Conservation (phyloP, 2,329 filamentous ascomycete species). For the Colletotrichum karsti region DNA sequence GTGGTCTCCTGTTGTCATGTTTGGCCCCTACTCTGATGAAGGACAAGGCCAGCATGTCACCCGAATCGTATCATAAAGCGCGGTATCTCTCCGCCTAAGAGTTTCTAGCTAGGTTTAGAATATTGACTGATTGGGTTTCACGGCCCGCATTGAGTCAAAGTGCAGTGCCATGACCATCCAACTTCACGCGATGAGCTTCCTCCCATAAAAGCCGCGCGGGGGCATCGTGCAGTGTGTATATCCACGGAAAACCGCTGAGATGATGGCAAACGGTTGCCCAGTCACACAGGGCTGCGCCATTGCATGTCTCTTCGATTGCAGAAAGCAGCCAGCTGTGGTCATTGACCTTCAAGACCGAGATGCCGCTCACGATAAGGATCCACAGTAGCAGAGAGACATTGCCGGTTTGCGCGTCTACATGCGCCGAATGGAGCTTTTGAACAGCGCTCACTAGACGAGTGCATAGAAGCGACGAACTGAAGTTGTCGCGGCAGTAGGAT, state of each 20-base stretch:
- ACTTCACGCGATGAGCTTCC: neutral
- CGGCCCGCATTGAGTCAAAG: too few species aligned
- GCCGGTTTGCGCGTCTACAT: neutral
- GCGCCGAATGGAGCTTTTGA: neutral
- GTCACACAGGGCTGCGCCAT: neutral
- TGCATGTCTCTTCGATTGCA: neutral
- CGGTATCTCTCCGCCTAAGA: too few species aligned
- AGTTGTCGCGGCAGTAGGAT: neutral
- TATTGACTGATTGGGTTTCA: too few species aligned
- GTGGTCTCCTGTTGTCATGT: too few species aligned
- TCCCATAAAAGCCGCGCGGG: neutral
- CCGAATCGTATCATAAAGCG: too few species aligned
- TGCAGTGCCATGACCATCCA: neutral
- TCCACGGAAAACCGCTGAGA: neutral
- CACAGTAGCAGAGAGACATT: neutral
- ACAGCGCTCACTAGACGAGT: neutral
- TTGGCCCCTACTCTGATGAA: too few species aligned
- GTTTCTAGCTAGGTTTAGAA: too few species aligned
- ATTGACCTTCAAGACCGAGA: neutral
- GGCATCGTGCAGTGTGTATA: neutral
- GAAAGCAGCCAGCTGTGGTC: neutral
- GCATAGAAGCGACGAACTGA: neutral
- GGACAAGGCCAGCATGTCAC: too few species aligned
- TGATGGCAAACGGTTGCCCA: neutral
- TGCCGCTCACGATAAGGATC: neutral